Base-by-base conservation (phyloP, 2,329 filamentous ascomycete genomes). In the Alternaria ethzedia region DNA sequence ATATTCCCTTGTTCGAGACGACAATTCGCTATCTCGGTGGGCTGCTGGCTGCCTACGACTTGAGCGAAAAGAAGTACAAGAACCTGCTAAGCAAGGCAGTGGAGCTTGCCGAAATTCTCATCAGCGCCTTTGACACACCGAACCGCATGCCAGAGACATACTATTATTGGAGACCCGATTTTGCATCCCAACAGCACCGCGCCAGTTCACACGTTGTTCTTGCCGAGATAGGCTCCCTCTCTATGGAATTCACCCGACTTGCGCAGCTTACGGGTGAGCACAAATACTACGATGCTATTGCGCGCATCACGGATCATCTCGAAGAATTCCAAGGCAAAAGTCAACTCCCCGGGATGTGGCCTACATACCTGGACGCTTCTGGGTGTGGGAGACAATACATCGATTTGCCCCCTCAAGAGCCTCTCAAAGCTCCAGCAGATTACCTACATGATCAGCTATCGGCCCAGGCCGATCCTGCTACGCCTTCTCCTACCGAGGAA, bases 1-100 rank as follows among this genome's bases (percentile, higher is more conserved):
- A 85, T 30, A 86, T 91, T 67, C 91, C 90, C 65, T 81, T 91
- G 0, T 92, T 92, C 64, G 90, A 92, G 78, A 91, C 89, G 1
- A 91, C 86, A 11, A 92, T 92, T 61, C 86, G 90, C 45, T 92
- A 92, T 72, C 83, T 92, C 0, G 90, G 90, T 13, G 90, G 90
- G 1, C 84, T 92, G 58, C 72, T 92, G 59, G 86, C 87, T n/a
- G 90, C 90, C 1, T 91, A 91, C 73, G 90, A 92, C 72, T 76
- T 92, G 21, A 91, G 88, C 70, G 83, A 82, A 32, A 83, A 83
- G 58, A 80, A 84, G 61, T 80, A 84, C 63, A 74, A 75, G 25
- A 81, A 82, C n/a, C 77, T 91, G 57, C 80, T 91, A 43, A 79
- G 79, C 44, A 91, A 91, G 75, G 88, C 89, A 2, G 81, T 83